phyloP scores from a whole-genome alignment of 495 filamentous ascomycete species.

The Trypethelium eluteriae region DNA sequence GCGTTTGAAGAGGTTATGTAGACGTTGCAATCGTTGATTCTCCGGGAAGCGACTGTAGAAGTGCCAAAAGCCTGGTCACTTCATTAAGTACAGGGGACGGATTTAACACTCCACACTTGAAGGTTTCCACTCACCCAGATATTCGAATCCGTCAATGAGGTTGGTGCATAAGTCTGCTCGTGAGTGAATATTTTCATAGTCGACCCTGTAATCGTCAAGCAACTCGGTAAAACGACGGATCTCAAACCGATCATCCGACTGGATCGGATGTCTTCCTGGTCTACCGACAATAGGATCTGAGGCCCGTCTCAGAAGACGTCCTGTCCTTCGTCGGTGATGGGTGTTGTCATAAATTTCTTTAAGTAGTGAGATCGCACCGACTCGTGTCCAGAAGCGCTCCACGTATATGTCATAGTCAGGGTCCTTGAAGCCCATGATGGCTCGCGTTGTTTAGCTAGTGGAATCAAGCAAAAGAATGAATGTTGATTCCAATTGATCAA shows the following conservation, averaged over 20 bases:
- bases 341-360: not conserved
- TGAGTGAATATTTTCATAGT: not conserved
- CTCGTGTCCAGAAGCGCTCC: not conserved
- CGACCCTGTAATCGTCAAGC: not conserved
- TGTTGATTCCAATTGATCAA: too few species aligned
- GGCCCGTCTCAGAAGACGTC: not conserved
- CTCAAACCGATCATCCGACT: constrained; percentile 5
- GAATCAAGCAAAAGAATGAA: too few species aligned
- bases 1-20: constrained; percentile 6
- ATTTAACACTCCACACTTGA: not conserved
- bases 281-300: not conserved
- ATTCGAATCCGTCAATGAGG: not conserved
- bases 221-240: not conserved
- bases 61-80: not conserved
- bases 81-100: not conserved
- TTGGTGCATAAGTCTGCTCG: not conserved
- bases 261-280: not conserved
- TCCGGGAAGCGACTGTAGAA: not conserved
- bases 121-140: not conserved
- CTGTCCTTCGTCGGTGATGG: not conserved
- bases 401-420: not conserved
- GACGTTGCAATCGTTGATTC: not conserved
- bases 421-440: not conserved
- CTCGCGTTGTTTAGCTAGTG: too few species aligned
- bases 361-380: not conserved